A percentile compares a stretch with the other conserved stretches of the same genome.
phyloP scores from a whole-genome alignment of 768 basidiomycete species.

The Tylopilus balloui region DNA sequence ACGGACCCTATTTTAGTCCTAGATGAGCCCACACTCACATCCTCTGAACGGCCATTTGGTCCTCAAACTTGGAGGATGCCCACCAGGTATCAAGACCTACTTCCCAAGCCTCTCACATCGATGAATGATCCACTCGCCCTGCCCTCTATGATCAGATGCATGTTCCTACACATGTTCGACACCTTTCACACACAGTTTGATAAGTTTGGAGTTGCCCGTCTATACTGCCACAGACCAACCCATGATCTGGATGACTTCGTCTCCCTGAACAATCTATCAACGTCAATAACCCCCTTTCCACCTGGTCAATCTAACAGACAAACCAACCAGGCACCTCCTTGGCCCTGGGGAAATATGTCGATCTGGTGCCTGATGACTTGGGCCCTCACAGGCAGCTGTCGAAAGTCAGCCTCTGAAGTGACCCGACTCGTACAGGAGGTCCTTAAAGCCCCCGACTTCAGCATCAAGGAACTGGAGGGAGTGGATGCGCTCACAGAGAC shows the following conservation, averaged over 20 bases:
- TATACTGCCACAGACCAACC: not conserved
- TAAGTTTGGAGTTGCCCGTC: not conserved
- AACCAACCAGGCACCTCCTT: not conserved
- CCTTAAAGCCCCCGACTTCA: conserved; percentile 6
- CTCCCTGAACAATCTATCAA: not conserved
- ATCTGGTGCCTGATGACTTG: conserved; percentile 10
- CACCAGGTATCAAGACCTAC: not conserved
- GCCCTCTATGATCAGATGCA: not conserved
- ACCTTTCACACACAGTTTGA: not conserved
- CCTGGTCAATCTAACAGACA: not conserved
- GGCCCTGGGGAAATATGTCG: conserved; percentile 13
- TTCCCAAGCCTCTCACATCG: not conserved
- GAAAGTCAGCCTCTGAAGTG: conserved; percentile 5
- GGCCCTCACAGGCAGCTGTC: not conserved
- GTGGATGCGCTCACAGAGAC: not conserved
- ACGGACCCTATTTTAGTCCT: too few relatives aligned
- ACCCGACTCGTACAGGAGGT: not conserved
- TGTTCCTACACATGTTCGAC: not conserved
- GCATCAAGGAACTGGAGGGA: not conserved
- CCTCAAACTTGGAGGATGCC: not conserved
- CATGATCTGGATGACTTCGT: not conserved
- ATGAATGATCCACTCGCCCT: too few relatives aligned
- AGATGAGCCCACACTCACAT: too few relatives aligned
- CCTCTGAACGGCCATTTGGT: too few relatives aligned
- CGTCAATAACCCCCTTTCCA: too few relatives aligned